Evolutionary conservation across 805 yeast species (phyloP).

Genomic region (Starmerella stigmatis): DNA sequence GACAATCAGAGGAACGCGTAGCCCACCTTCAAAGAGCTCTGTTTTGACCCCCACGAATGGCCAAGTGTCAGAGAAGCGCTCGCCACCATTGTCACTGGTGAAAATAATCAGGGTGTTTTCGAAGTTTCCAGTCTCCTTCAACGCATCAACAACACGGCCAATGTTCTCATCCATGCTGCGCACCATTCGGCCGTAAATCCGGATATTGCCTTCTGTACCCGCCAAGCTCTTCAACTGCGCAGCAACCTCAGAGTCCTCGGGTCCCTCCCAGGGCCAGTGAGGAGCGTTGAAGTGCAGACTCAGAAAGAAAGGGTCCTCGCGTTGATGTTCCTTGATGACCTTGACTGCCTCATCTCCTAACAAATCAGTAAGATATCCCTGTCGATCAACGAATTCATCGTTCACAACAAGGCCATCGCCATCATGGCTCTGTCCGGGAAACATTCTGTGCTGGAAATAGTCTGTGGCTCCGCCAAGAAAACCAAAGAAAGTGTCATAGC

Average conservation of each 20-base stretch:
- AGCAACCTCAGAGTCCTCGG: conserved; percentile 34
- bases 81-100: conserved; percentile 59
- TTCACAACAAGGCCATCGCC: conserved; percentile 21
- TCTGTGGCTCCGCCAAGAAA: conserved; percentile 24
- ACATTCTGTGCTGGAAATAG: conserved; percentile 21
- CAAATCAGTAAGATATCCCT: conserved; percentile 23
- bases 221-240: conserved; percentile 41
- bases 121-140: conserved; percentile 37
- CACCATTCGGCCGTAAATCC: conserved; percentile 53
- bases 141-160: conserved; percentile 39
- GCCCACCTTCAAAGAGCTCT: conserved; percentile 54
- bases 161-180: conserved; percentile 43
- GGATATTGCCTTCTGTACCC: conserved; percentile 43
- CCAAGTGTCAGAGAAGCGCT: conserved; percentile 49
- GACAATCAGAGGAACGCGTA: conserved; percentile 45
- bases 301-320: conserved; percentile 43
- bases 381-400: conserved; percentile 21
- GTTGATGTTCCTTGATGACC: conserved; percentile 24
- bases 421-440: conserved; percentile 6
- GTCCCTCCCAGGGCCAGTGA: conserved; percentile 60
- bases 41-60: conserved; percentile 43
- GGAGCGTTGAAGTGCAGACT: conserved; percentile 52
- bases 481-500: conserved; percentile 24
- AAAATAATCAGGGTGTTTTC: conserved; percentile 48
- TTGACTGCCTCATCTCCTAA: conserved; percentile 30